Base-by-base conservation (phyloP, 371 early-diverging fungal species). In the Haplosporangium sp. region DNA sequence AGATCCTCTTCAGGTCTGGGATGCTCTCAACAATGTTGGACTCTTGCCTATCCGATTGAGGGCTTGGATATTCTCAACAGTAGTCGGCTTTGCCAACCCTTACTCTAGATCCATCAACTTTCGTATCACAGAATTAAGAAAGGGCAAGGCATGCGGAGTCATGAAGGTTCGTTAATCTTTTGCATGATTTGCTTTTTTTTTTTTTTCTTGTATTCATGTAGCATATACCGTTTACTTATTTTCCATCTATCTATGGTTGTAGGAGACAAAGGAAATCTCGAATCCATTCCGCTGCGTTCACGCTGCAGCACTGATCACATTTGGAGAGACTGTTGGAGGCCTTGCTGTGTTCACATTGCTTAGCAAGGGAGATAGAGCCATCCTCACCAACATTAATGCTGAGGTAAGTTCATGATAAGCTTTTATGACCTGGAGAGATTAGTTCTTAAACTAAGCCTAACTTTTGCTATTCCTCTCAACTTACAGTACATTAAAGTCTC, bases 241-340 rank as follows among this genome's bases (percentile, higher is more conserved):
- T 15, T 39, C 45, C 61, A 9, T 13, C 19, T 13, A 17, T n/a
- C 20, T 65, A 17, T 6, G n/a, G 34, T 1, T 44, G 39, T 47
- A 79, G 81, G 75, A 79, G 45, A 71, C 75, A 15, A 79, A 71
- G 58, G 35, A 60, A 10, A 71, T 71, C 58, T 79, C 81, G 1
- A 79, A 79, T 37, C 71, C 81, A 6, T 79, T 79, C 57, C 65
- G 71, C n/a, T 68, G 89, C 62, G 86, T 88, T 13, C 89, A 88
- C 73, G 85, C 88, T 17, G 87, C 88, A 3, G 90, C 90, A 27
- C 69, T 90, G 57, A 84, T 87, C 37, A 89, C 89, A 17, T 88
- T 90, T 82, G 88, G 89, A 7, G 89, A 90, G 63, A 88, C 88
- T 8, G 86, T 89, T 4, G 89, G 90, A 17, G 88, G 85, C 39